These are phyloP conservation scores for Pezicula rhizophila DNA, from an alignment of 2,329 filamentous ascomycete species.

Conservation along the genomic window DNA sequence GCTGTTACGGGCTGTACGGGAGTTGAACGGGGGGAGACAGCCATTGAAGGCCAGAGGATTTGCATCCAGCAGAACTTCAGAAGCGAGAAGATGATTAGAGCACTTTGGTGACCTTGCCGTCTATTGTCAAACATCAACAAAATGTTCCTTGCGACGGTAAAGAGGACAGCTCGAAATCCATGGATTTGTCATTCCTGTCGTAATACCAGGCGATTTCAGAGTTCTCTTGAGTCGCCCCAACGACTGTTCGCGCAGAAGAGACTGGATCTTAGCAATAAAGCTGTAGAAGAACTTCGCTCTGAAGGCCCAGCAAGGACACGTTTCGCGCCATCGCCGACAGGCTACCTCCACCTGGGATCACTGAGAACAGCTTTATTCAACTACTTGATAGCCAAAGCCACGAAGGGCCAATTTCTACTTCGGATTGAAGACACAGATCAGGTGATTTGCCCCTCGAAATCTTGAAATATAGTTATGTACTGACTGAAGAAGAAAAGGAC, in stretches of 20 bases:
- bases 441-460: conserved; percentile 37
- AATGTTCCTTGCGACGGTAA: conserved; percentile 12
- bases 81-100: neutral
- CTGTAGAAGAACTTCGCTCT: conserved; percentile 30
- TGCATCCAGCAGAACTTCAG: too few species aligned
- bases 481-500: conserved; percentile 63
- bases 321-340: conserved; percentile 93
- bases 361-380: conserved; percentile 93
- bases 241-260: neutral
- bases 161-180: conserved; percentile 7
- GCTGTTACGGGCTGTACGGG: neutral
- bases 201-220: neutral
- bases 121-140: conserved; percentile 7
- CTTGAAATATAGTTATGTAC: neutral
- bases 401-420: conserved; percentile 83
- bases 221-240: neutral
- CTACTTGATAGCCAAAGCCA: conserved; percentile 81
- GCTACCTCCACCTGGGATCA: conserved; percentile 87
- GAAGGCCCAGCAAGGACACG: conserved; percentile 64
- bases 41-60: neutral
- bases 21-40: neutral
- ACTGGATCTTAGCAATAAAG: conserved; percentile 8
- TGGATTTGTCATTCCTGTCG: conserved; percentile 22
- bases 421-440: conserved; percentile 94
- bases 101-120: neutral